Evolutionary conservation across 768 basidiomycete species (phyloP).

Genomic region (Ephemerocybe angulata): DNA sequence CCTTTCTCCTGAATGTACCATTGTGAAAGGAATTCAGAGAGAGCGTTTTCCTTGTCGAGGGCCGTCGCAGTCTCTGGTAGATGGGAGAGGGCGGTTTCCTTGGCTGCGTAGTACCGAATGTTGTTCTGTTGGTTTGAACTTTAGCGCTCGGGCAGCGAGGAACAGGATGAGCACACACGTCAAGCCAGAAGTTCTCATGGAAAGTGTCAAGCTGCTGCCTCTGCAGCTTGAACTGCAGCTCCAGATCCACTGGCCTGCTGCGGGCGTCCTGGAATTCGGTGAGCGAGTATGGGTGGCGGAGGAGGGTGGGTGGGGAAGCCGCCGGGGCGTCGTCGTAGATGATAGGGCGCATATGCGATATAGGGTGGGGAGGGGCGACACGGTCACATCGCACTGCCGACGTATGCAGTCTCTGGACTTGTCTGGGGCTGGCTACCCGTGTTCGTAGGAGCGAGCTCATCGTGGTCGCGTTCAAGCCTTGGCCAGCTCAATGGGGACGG

Average conservation of each 20-base stretch:
- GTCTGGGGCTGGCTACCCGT: not conserved
- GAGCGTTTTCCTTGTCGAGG: slow-evolving; percentile 60
- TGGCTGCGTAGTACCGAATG: slow-evolving; percentile 71
- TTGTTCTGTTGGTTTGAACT: slow-evolving; percentile 53
- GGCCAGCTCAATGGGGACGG: too few species aligned
- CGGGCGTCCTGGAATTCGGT: slow-evolving; percentile 54
- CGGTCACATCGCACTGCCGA: slow-evolving; percentile 28
- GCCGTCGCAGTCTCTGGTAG: slow-evolving; percentile 48
- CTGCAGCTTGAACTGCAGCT: slow-evolving; percentile 68
- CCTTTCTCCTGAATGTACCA: slow-evolving; percentile 71
- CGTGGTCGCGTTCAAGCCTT: not conserved
- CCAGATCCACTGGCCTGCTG: slow-evolving; percentile 36
- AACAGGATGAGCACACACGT: slow-evolving; percentile 47
- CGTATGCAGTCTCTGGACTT: slow-evolving; percentile 40
- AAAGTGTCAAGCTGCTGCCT: slow-evolving; percentile 70
- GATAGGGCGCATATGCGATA: slow-evolving; percentile 77
- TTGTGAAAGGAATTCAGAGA: slow-evolving; percentile 68
- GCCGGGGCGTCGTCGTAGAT: slow-evolving; percentile 62
- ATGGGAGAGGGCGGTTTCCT: slow-evolving; percentile 51
- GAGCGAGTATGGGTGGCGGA: slow-evolving; percentile 74
- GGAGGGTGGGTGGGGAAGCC: slow-evolving; percentile 29
- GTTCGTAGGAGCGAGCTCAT: not conserved
- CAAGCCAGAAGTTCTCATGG: slow-evolving; percentile 77
- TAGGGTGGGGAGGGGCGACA: slow-evolving; percentile 71
- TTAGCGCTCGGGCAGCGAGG: not conserved